A percentile compares a stretch with the other conserved stretches of the same genome.
phyloP scores from a whole-genome alignment of 257 asterid genomes.

The Solanum sejunctum region DNA sequence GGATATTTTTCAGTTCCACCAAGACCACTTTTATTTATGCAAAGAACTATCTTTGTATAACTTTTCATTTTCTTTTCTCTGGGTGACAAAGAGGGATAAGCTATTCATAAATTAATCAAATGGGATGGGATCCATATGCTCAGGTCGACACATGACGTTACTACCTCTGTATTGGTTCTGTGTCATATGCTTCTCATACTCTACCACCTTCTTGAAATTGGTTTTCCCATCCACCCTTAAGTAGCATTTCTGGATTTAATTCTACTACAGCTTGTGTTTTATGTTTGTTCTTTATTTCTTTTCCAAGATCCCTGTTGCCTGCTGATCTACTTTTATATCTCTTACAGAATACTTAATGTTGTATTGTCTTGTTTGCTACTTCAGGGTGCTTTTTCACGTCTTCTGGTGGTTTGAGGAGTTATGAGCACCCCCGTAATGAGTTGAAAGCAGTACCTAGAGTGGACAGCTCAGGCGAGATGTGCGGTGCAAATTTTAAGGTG shows the following conservation, averaged over 20 bases:
- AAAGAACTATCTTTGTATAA: neutral
- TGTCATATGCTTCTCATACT: neutral
- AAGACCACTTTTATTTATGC: neutral
- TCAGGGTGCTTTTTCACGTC: slow-evolving; percentile 90
- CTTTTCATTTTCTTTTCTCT: neutral
- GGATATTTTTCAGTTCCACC: neutral
- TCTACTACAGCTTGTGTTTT: neutral
- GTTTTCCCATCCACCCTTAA: neutral
- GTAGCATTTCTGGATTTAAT: neutral
- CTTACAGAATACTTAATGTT: neutral
- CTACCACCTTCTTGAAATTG: neutral
- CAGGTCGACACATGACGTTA: neutral
- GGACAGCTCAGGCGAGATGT: slow-evolving; percentile 86
- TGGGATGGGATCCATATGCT: neutral
- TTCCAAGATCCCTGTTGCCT: neutral
- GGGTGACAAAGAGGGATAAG: neutral
- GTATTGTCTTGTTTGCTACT: neutral
- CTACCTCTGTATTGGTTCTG: neutral
- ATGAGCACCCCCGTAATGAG: slow-evolving; percentile 75
- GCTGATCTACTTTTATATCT: neutral
- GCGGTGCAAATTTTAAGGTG: slow-evolving; percentile 76
- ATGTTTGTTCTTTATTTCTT: neutral
- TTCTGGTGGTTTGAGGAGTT: slow-evolving; percentile 87
- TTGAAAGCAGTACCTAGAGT: slow-evolving; percentile 87
- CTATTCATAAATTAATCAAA: neutral